Evolutionary conservation across 257 asterid genomes (phyloP).

Genomic region (Hygrophila difformis): DNA sequence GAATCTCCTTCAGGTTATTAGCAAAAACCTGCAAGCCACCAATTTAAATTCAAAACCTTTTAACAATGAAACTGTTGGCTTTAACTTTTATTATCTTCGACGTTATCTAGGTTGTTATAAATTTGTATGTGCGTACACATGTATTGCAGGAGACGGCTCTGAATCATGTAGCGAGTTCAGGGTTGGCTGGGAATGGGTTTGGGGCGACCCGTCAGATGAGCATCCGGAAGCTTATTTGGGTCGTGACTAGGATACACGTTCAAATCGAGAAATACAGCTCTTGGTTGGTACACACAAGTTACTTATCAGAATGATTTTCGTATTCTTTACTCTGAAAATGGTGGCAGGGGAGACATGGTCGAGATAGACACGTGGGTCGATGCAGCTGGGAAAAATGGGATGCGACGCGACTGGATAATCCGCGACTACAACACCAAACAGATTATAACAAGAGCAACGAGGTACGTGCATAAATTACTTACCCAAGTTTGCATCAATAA

Average conservation of each 20-base stretch:
- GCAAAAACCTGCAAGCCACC: too few relatives aligned
- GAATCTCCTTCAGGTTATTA: slow-evolving; percentile 76
- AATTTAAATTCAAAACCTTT: too few relatives aligned
- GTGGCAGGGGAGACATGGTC: slow-evolving; percentile 72
- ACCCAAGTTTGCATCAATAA: too few relatives aligned
- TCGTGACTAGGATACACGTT: slow-evolving; percentile 62
- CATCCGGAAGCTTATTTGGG: slow-evolving; percentile 74
- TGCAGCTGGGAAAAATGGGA: slow-evolving; percentile 85
- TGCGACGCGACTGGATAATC: slow-evolving; percentile 85
- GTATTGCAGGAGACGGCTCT: slow-evolving; percentile 67
- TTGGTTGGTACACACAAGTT: slow-evolving; percentile 39
- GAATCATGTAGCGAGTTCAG: slow-evolving; percentile 71
- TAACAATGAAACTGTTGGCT: neutral
- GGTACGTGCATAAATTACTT: slow-evolving; percentile 25
- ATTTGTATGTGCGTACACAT: neutral
- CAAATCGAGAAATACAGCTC: slow-evolving; percentile 65
- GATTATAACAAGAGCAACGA: slow-evolving; percentile 73
- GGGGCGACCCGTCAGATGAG: slow-evolving; percentile 91
- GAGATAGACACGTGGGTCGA: slow-evolving; percentile 93
- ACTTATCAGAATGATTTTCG: too few relatives aligned
- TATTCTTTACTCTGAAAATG: too few relatives aligned
- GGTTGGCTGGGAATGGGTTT: slow-evolving; percentile 70
- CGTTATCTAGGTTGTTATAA: neutral
- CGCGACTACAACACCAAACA: slow-evolving; percentile 51
- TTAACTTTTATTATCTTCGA: neutral